phyloP scores from a whole-genome alignment of 2,329 filamentous ascomycete species.

The Penicillium paneum region DNA sequence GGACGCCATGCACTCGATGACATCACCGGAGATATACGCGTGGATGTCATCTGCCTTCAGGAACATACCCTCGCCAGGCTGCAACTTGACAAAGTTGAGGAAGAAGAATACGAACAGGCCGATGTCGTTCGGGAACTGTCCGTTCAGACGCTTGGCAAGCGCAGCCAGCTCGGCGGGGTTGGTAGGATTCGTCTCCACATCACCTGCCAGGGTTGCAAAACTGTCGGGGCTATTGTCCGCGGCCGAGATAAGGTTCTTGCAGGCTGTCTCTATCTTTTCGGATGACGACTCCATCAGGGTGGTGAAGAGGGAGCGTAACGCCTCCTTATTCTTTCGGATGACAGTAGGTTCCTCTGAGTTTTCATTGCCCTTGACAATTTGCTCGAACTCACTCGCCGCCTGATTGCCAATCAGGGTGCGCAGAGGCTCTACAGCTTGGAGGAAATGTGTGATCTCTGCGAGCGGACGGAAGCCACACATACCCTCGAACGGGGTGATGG shows the following conservation, averaged over 20 bases:
- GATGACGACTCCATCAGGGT: conserved; percentile 75
- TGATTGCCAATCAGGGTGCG: conserved; percentile 60
- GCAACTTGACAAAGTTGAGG: conserved; percentile 87
- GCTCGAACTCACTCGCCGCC: conserved; percentile 54
- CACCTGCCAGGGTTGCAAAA: conserved; percentile 61
- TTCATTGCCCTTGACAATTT: conserved; percentile 55
- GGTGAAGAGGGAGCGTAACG: conserved; percentile 70
- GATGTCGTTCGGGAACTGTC: conserved; percentile 83
- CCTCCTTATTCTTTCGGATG: conserved; percentile 68
- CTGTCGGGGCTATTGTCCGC: conserved; percentile 64
- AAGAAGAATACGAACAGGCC: conserved; percentile 96
- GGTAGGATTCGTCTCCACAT: conserved; percentile 35
- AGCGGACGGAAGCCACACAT: conserved; percentile 93
- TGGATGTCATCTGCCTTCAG: conserved; percentile 96
- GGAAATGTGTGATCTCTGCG: conserved; percentile 80
- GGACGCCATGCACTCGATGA: conserved; percentile 98
- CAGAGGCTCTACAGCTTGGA: conserved; percentile 63
- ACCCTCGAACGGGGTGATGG: conserved; percentile 92
- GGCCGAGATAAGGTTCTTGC: conserved; percentile 66
- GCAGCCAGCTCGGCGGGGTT: conserved; percentile 64
- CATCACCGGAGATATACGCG: conserved; percentile 74
- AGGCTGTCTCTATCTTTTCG: conserved; percentile 61
- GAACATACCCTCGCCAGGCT: conserved; percentile 91
- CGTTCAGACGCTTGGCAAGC: conserved; percentile 72
- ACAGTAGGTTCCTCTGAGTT: conserved; percentile 46